phyloP scores from a whole-genome alignment of 2,329 filamentous ascomycete genomes.

The Pseudophaeomoniella oleicola region DNA sequence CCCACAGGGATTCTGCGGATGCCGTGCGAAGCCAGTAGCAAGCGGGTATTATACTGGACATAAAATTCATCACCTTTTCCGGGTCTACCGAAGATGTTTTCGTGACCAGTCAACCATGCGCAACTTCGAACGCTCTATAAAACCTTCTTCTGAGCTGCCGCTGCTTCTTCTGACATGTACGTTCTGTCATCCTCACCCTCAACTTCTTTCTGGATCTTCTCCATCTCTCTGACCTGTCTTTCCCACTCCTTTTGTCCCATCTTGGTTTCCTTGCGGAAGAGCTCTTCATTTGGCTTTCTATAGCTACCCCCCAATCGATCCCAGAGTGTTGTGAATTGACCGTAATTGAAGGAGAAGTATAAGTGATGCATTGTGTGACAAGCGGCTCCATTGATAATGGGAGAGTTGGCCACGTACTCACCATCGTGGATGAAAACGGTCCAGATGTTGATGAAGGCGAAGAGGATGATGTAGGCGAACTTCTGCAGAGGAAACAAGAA shows the following conservation, averaged over 20 bases:
- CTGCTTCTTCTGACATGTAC: slow-evolving; percentile 13
- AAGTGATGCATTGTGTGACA: slow-evolving; percentile 89
- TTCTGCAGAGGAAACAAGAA: slow-evolving; percentile 90
- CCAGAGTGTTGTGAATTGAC: slow-evolving; percentile 87
- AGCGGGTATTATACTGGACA: no score
- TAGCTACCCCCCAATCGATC: slow-evolving; percentile 80
- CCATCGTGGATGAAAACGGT: slow-evolving; percentile 93
- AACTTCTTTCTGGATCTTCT: slow-evolving; percentile 60
- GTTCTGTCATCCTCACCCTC: slow-evolving; percentile 39
- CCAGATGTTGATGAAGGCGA: slow-evolving; percentile 92
- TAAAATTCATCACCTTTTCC: no score
- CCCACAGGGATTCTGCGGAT: no score
- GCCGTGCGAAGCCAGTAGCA: no score
- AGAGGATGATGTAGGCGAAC: slow-evolving; percentile 70
- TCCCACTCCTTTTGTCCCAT: slow-evolving; percentile 71
- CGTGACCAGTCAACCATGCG: no score
- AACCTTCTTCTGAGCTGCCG: neutral
- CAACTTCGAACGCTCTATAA: no score
- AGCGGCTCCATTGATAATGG: slow-evolving; percentile 85
- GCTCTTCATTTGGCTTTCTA: slow-evolving; percentile 67
- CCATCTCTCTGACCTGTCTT: slow-evolving; percentile 61
- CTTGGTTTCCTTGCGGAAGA: slow-evolving; percentile 75
- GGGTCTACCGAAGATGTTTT: no score
- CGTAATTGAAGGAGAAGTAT: slow-evolving; percentile 84
- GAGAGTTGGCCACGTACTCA: slow-evolving; percentile 80